phyloP scores from a whole-genome alignment of 2,329 filamentous ascomycete species.

The Fusarium equiseti region DNA sequence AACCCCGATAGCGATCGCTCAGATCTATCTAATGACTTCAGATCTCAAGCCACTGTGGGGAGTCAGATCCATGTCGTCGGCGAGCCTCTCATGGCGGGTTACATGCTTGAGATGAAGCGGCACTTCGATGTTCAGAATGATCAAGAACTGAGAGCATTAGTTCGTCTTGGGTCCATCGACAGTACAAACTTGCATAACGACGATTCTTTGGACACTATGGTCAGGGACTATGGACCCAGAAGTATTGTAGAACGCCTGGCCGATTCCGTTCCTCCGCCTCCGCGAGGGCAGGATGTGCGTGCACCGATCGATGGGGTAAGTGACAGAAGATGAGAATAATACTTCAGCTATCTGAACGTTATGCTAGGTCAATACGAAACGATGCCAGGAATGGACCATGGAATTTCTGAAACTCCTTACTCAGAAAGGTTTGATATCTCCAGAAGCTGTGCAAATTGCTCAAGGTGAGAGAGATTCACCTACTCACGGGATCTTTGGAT shows the following conservation, averaged over 20 bases:
- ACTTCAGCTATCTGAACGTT: neutral
- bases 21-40: neutral
- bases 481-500: neutral
- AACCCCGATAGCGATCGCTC: neutral
- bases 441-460: neutral
- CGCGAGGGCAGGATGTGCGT: neutral
- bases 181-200: neutral
- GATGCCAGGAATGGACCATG: neutral
- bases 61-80: neutral
- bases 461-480: neutral
- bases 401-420: neutral
- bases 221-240: neutral
- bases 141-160: neutral
- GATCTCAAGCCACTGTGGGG: neutral
- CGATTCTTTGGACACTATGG: neutral
- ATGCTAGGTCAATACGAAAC: neutral
- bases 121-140: neutral
- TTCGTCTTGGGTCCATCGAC: neutral
- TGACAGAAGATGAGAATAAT: neutral
- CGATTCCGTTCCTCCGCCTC: neutral
- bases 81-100: neutral
- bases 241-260: neutral
- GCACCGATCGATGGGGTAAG: neutral
- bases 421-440: neutral
- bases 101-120: neutral